A percentile compares a stretch with the other conserved stretches of the same genome.
phyloP scores from a whole-genome alignment of 2,329 filamentous ascomycete genomes.

The Trichophyton rubrum region DNA sequence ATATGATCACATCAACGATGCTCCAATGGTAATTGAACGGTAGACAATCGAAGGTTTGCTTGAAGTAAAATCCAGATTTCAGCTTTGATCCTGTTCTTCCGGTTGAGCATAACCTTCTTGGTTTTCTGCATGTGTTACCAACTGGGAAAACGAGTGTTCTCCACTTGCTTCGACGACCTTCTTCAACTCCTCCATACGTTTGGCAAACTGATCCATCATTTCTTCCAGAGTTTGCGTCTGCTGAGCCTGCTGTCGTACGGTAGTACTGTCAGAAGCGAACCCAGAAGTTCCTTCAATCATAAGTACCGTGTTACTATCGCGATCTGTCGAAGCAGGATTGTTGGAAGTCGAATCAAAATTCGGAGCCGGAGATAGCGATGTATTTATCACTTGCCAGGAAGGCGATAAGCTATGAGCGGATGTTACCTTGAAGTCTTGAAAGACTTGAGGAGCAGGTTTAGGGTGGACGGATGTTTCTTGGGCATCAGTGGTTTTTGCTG shows the following conservation, averaged over 20 bases:
- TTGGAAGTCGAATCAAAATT: constrained; percentile 42
- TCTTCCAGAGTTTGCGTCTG: constrained; percentile 27
- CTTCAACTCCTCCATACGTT: constrained; percentile 32
- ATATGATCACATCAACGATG: not conserved
- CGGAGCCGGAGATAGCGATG: constrained; percentile 46
- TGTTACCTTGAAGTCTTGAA: constrained; percentile 40
- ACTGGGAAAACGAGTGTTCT: not conserved
- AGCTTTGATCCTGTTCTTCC: not conserved
- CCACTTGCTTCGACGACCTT: constrained; percentile 29
- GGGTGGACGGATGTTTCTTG: not conserved
- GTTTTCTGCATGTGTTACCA: not conserved
- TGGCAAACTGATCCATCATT: constrained; percentile 37
- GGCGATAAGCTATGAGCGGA: constrained; percentile 60
- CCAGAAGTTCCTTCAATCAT: constrained; percentile 33
- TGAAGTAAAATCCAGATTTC: not conserved
- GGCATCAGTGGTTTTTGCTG: not conserved
- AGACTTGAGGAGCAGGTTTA: not conserved
- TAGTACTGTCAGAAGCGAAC: constrained; percentile 7
- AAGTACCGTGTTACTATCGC: constrained; percentile 31
- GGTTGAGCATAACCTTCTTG: not conserved
- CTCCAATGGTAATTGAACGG: not conserved
- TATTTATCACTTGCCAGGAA: constrained; percentile 56
- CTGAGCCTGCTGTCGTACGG: constrained; percentile 11
- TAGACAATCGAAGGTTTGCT: too few species aligned
- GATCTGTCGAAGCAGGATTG: constrained; percentile 36